Evolutionary conservation across 2,329 filamentous ascomycete species (phyloP).

Genomic region (Thyridium curvatum): DNA sequence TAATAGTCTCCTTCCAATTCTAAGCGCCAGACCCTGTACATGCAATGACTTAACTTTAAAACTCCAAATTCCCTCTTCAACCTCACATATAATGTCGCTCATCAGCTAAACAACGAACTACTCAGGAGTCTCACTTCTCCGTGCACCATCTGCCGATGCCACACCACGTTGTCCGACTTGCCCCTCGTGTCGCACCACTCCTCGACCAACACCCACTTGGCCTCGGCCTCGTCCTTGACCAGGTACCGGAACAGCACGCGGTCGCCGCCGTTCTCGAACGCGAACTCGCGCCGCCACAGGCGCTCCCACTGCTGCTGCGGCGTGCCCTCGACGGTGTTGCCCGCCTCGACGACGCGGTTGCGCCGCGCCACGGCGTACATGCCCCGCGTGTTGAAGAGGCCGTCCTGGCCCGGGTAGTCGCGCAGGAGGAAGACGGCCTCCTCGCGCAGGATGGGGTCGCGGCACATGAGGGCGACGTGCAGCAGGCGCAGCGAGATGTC

Average conservation of each 20-base stretch:
- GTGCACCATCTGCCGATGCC: conserved; percentile 4
- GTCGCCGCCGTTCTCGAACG: conserved; percentile 26
- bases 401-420: conserved; percentile 34
- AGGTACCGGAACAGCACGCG: conserved; percentile 22
- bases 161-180: conserved; percentile 6
- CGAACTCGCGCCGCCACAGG: conserved; percentile 23
- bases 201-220: conserved; percentile 11
- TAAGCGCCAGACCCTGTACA: too few species aligned
- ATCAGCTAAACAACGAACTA: too few species aligned
- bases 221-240: conserved; percentile 11
- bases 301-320: conserved; percentile 27
- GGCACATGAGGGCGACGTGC: conserved; percentile 31
- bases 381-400: conserved; percentile 33
- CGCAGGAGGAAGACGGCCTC: conserved; percentile 33
- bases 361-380: conserved; percentile 30
- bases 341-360: conserved; percentile 27
- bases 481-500: conserved; percentile 25
- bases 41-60: too few species aligned
- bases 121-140: too few species aligned
- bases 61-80: too few species aligned
- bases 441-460: conserved; percentile 28
- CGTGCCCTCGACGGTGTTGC: conserved; percentile 21
- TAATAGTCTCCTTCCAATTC: too few species aligned
- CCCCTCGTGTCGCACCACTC: conserved; percentile 8
- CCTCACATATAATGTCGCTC: too few species aligned